phyloP scores from a whole-genome alignment of 2,329 filamentous ascomycete species.

The Fusarium transvaalense region DNA sequence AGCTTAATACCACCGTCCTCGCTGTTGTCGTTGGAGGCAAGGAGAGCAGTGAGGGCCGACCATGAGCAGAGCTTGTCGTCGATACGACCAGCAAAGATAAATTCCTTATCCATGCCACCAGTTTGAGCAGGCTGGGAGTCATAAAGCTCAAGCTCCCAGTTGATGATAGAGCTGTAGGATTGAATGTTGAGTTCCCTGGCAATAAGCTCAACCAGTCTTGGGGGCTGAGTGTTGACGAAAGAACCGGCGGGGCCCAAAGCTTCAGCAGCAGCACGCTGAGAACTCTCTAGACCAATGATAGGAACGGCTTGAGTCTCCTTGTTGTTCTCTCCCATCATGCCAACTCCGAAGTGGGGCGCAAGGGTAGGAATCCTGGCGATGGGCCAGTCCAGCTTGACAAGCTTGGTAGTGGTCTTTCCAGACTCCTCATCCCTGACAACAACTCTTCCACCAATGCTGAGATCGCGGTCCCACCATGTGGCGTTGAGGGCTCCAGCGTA shows the following conservation, averaged over 20 bases:
- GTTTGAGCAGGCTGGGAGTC: slow-evolving; percentile 88
- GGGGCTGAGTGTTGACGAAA: slow-evolving; percentile 87
- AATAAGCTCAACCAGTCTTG: slow-evolving; percentile 86
- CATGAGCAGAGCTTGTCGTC: slow-evolving; percentile 99
- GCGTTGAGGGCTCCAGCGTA: slow-evolving; percentile 89
- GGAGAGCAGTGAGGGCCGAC: slow-evolving; percentile 85
- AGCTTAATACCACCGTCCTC: slow-evolving; percentile 82
- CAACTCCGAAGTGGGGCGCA: slow-evolving; percentile 91
- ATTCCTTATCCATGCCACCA: slow-evolving; percentile 88
- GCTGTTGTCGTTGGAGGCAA: slow-evolving; percentile 71
- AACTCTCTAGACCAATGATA: slow-evolving; percentile 88
- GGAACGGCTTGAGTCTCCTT: slow-evolving; percentile 94
- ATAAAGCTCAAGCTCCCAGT: slow-evolving; percentile 97
- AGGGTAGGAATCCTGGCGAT: slow-evolving; percentile 93
- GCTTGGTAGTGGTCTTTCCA: slow-evolving; percentile 81
- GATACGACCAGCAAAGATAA: slow-evolving; percentile 95
- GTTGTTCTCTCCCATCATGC: slow-evolving; percentile 77
- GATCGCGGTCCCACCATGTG: slow-evolving; percentile 98
- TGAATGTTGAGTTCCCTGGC: slow-evolving; percentile 78
- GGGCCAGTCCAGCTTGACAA: slow-evolving; percentile 94
- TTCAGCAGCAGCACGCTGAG: slow-evolving; percentile 56
- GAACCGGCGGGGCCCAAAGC: slow-evolving; percentile 73
- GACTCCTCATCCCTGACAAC: slow-evolving; percentile 79
- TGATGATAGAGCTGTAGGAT: slow-evolving; percentile 81
- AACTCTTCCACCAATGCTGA: slow-evolving; percentile 90